Base-by-base conservation (phyloP, 1,139 yeast species). In the Yamadazyma oceani region DNA sequence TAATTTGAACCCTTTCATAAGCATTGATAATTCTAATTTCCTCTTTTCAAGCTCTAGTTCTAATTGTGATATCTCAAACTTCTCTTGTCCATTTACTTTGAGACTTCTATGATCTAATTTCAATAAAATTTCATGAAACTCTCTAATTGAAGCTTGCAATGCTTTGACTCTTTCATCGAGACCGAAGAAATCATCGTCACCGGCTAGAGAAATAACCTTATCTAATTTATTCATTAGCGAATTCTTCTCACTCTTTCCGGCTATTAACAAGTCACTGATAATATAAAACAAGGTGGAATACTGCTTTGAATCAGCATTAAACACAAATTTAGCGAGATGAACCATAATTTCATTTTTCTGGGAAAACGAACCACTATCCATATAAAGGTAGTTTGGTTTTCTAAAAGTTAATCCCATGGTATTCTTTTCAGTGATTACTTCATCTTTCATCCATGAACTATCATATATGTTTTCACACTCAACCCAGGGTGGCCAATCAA, bases 401-500 rank as follows among this genome's bases (percentile, higher is more conserved):
- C 78, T 83, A 46, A 71, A 73, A 1, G 86, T 68, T 15, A 85
- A 51, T 0, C 82, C 82, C 46, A 80, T 71, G 0, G 92, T 74
- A 2, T 85, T 74, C 39, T 77, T 74, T 40, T 82, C 81, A 29
- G 84, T 72, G 19, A 89, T 75, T 42, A 83, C 69, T 38, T 81
- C 76, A 21, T 72, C 64, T 27, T 68, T 62, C 34, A 83, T 60
- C 50, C 82, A 69, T 0, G 72, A 57, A n/a, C 80, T 74, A 39
- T 85, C 85, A 51, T 85, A 85, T 46, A 89, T 81, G 42, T 84
- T 72, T 55, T 90, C 97, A 35, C 58, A 52, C 41, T 84, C 86
- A 25, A 88, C 60, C 88, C 92, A 84, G 1, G 96, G 95, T 1
- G 95, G 92, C 96, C 96, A 87, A 31, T 50, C 49, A 7, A 48